These are phyloP conservation scores for Gillenia trifoliata DNA, from an alignment of 306 rosid species.

Conservation along the genomic window DNA sequence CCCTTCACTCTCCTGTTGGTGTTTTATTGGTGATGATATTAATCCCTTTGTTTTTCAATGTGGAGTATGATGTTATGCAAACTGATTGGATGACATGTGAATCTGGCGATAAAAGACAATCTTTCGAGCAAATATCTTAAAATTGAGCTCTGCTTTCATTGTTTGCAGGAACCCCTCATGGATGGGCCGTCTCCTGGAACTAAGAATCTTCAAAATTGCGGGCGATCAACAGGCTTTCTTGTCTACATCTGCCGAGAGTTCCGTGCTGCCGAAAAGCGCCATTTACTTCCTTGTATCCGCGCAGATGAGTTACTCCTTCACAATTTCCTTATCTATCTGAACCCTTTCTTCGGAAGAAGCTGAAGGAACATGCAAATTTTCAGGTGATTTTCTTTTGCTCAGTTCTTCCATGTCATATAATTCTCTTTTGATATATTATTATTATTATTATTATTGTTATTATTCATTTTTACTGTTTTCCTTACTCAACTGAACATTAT, in stretches of 20 bases:
- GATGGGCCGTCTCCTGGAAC: conserved; percentile 95
- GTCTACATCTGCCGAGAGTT: conserved; percentile 86
- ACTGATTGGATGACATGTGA: too few relatives aligned
- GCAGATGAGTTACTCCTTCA: conserved; percentile 61
- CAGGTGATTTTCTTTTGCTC: conserved; percentile 45
- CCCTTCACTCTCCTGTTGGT: neutral
- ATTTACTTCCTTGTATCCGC: conserved; percentile 49
- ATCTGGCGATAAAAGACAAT: neutral
- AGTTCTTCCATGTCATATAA: neutral
- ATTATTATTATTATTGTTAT: neutral
- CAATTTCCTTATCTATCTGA: conserved; percentile 84
- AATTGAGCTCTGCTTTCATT: conserved; percentile 11
- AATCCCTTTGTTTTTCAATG: too few relatives aligned
- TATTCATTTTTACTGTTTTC: neutral
- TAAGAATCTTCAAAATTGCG: conserved; percentile 85
- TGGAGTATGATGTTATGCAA: too few relatives aligned
- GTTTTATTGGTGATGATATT: neutral
- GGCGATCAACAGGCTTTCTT: conserved; percentile 77
- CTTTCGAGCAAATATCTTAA: neutral
- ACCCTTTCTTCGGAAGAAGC: conserved; percentile 66
- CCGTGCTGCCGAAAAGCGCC: conserved; percentile 78
- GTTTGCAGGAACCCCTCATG: conserved; percentile 89
- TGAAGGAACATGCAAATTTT: conserved; percentile 75
- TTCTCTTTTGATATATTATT: neutral
- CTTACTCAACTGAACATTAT: conserved; percentile 28